These are phyloP conservation scores for Boletus coccyginus DNA, from an alignment of 768 basidiomycete genomes.

Conservation along the genomic window DNA sequence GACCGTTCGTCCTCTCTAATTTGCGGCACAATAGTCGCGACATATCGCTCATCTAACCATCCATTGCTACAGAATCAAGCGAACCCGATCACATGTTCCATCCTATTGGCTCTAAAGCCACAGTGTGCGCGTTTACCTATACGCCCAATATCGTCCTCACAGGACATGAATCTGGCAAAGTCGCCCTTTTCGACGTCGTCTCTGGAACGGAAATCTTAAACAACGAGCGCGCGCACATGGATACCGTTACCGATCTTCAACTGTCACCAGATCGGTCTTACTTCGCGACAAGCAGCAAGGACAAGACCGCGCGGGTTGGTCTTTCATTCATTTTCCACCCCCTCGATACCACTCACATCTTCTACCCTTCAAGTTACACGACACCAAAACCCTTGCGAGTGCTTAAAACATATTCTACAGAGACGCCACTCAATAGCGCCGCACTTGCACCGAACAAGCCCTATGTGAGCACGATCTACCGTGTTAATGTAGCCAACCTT, in stretches of 20 bases:
- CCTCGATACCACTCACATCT: not conserved
- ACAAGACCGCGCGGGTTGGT: slow-evolving; percentile 89
- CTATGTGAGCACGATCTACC: slow-evolving; percentile 52
- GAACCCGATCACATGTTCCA: slow-evolving; percentile 80
- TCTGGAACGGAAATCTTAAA: slow-evolving; percentile 78
- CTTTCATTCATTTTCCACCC: not conserved
- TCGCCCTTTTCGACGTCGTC: slow-evolving; percentile 87
- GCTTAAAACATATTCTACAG: slow-evolving; percentile 90
- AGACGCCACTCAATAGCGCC: slow-evolving; percentile 95
- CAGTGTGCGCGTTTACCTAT: slow-evolving; percentile 89
- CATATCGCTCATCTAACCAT: not conserved
- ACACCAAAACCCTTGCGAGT: slow-evolving; percentile 84
- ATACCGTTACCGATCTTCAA: slow-evolving; percentile 90
- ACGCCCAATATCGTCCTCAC: slow-evolving; percentile 79
- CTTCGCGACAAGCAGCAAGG: slow-evolving; percentile 95
- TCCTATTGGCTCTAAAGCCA: slow-evolving; percentile 93
- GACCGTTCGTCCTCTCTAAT: slow-evolving; percentile 55
- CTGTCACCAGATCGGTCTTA: slow-evolving; percentile 87
- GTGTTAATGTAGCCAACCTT: not conserved
- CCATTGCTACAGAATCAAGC: slow-evolving; percentile 53
- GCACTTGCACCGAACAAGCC: slow-evolving; percentile 81
- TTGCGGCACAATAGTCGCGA: not conserved
- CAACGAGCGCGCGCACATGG: slow-evolving; percentile 88
- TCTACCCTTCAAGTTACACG: slow-evolving; percentile 61
- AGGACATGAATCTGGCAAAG: slow-evolving; percentile 95